phyloP scores from a whole-genome alignment of 805 yeast species.

The Schwanniomyces occidentalis region DNA sequence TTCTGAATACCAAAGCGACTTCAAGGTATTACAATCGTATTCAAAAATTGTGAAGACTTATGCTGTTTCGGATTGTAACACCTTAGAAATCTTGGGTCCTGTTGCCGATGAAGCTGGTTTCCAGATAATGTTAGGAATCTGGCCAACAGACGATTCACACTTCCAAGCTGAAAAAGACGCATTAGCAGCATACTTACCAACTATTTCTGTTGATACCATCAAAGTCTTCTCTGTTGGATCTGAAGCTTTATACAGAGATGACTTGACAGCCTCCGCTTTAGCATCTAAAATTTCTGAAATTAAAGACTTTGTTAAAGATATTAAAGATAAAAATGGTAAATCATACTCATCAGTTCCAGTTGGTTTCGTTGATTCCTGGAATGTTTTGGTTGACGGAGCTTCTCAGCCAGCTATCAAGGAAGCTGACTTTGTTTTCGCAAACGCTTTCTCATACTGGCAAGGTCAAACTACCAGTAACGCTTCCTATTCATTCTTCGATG shows the following conservation, averaged over 20 bases:
- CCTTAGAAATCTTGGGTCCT: conserved; percentile 81
- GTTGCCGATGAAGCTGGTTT: conserved; percentile 80
- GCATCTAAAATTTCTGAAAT: conserved; percentile 66
- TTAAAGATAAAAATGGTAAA: conserved; percentile 79
- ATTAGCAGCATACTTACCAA: conserved; percentile 68
- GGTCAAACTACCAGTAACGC: conserved; percentile 85
- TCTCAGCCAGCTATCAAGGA: conserved; percentile 71
- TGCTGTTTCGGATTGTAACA: conserved; percentile 93
- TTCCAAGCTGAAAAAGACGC: conserved; percentile 75
- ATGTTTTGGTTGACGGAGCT: conserved; percentile 79
- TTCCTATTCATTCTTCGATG: conserved; percentile 90
- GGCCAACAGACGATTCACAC: conserved; percentile 90
- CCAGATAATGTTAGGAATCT: conserved; percentile 78
- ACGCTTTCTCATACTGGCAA: conserved; percentile 99
- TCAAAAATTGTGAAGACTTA: conserved; percentile 76
- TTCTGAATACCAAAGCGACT: conserved; percentile 68
- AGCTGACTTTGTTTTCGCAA: conserved; percentile 84
- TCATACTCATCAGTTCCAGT: conserved; percentile 72
- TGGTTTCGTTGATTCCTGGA: conserved; percentile 97
- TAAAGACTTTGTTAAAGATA: conserved; percentile 56
- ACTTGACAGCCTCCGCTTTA: conserved; percentile 71
- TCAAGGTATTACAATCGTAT: conserved; percentile 57
- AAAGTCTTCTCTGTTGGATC: conserved; percentile 88
- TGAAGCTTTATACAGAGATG: conserved; percentile 91
- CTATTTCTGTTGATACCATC: conserved; percentile 64